These are phyloP conservation scores for Euphorbia tirucalli DNA, from an alignment of 345 rosid species.

Conservation along the genomic window DNA sequence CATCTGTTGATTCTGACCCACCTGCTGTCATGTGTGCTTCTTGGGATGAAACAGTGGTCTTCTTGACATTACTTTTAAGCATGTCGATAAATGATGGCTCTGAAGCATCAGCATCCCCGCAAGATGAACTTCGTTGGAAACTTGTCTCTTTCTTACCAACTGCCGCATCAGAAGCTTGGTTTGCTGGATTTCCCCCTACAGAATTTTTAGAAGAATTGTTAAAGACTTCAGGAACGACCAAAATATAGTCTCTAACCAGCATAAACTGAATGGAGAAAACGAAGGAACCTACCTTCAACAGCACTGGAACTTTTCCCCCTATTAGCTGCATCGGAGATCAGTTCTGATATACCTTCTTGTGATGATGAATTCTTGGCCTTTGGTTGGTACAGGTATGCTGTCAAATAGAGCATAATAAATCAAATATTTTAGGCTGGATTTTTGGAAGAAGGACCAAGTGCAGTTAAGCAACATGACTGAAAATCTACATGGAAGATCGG, in stretches of 20 bases:
- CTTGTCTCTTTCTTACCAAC: constrained; percentile 44
- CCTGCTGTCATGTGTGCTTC: background rate
- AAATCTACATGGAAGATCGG: background rate
- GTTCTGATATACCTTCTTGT: constrained; percentile 22
- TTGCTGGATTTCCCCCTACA: constrained; percentile 20
- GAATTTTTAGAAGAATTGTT: too few species aligned
- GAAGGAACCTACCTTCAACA: constrained; percentile 15
- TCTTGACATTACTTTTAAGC: constrained; percentile 52
- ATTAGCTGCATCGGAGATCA: constrained; percentile 13
- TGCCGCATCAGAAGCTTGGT: constrained; percentile 25
- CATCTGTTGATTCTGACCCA: constrained; percentile 25
- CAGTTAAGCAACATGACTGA: background rate
- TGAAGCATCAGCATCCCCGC: constrained; percentile 41
- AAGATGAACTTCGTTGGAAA: constrained; percentile 48
- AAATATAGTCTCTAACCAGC: background rate
- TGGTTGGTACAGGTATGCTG: constrained; percentile 15
- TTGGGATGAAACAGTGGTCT: constrained; percentile 20
- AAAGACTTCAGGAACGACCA: background rate
- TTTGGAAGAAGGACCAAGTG: background rate
- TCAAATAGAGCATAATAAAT: background rate
- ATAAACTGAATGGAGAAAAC: background rate
- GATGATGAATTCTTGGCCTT: constrained; percentile 23
- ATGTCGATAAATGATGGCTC: constrained; percentile 80
- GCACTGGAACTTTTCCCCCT: constrained; percentile 11
- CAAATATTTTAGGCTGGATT: background rate